Conservation (phyloP, 805 yeast species). For the Yamadazyma nakazawae region DNA sequence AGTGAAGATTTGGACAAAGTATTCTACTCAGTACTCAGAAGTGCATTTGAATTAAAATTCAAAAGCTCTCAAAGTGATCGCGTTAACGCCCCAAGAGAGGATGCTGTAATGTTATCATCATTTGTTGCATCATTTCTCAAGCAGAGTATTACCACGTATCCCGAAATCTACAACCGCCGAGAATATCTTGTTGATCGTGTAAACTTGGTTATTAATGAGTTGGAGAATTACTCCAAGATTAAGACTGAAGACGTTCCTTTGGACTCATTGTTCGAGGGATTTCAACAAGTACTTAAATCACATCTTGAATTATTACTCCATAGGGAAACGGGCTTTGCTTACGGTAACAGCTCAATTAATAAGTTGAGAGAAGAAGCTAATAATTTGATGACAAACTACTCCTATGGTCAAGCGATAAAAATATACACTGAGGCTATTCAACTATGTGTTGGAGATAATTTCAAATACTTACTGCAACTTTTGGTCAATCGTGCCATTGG, state of each 20-base stretch:
- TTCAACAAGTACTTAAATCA: conserved; percentile 8
- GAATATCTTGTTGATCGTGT: conserved; percentile 11
- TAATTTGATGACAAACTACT: conserved; percentile 33
- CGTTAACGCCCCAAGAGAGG: not conserved
- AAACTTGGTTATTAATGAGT: conserved; percentile 10
- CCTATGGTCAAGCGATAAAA: conserved; percentile 39
- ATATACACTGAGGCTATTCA: conserved; percentile 36
- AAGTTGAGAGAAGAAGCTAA: conserved; percentile 38
- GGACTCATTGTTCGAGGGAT: conserved; percentile 11
- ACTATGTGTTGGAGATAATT: conserved; percentile 15
- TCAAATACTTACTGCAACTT: conserved; percentile 27
- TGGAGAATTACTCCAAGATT: conserved; percentile 6
- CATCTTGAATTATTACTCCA: conserved; percentile 5
- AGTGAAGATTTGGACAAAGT: conserved; percentile 16
- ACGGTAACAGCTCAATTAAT: not conserved
- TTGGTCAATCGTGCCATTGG: conserved; percentile 40
- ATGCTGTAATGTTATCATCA: conserved; percentile 7
- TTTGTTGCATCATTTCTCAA: conserved; percentile 12
- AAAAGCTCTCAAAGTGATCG: not conserved
- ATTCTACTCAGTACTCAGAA: conserved; percentile 18
- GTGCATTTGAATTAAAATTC: conserved; percentile 8
- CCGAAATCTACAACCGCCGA: conserved; percentile 6
- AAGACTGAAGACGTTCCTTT: conserved; percentile 5
- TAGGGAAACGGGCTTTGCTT: not conserved
- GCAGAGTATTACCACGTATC: conserved; percentile 2